phyloP scores from a whole-genome alignment of 2,329 filamentous ascomycete genomes.

The Aspergillus arachidicola region DNA sequence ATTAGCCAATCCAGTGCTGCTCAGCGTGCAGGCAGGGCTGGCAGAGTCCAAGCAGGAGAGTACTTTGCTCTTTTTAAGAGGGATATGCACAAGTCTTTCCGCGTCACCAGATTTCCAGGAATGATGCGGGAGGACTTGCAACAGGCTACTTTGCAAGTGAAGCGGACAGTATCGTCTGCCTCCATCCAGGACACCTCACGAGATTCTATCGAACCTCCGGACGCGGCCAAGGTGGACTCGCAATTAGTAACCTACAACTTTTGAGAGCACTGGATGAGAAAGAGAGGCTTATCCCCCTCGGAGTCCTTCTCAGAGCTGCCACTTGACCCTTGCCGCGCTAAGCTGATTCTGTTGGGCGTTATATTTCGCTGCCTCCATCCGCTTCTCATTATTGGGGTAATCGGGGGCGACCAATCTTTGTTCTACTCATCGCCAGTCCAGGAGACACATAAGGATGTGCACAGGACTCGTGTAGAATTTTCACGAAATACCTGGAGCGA shows the following conservation, averaged over 20 bases:
- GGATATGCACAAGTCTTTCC: slow-evolving; percentile 36
- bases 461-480: slow-evolving; percentile 32
- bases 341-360: slow-evolving; percentile 54
- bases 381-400: slow-evolving; percentile 49
- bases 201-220: slow-evolving; percentile 50
- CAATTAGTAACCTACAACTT: slow-evolving; percentile 42
- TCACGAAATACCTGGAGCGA: slow-evolving; percentile 45
- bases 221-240: slow-evolving; percentile 37
- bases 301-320: slow-evolving; percentile 46
- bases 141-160: slow-evolving; percentile 48
- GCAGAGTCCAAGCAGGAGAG: slow-evolving; percentile 51
- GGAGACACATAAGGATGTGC: slow-evolving; percentile 26
- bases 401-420: slow-evolving; percentile 36
- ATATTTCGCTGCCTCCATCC: slow-evolving; percentile 57
- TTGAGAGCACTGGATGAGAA: slow-evolving; percentile 48
- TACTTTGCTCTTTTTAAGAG: slow-evolving; percentile 54
- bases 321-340: slow-evolving; percentile 50
- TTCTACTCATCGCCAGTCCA: slow-evolving; percentile 33
- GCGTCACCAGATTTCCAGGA: slow-evolving; percentile 39
- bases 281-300: slow-evolving; percentile 50
- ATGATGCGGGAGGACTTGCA: slow-evolving; percentile 50
- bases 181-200: slow-evolving; percentile 47
- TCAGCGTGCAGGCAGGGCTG: slow-evolving; percentile 55
- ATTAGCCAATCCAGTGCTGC: slow-evolving; percentile 51
- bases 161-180: slow-evolving; percentile 40